These are phyloP conservation scores for Microdochium trichocladiopsis DNA, from an alignment of 2,329 filamentous ascomycete genomes.

Conservation along the genomic window DNA sequence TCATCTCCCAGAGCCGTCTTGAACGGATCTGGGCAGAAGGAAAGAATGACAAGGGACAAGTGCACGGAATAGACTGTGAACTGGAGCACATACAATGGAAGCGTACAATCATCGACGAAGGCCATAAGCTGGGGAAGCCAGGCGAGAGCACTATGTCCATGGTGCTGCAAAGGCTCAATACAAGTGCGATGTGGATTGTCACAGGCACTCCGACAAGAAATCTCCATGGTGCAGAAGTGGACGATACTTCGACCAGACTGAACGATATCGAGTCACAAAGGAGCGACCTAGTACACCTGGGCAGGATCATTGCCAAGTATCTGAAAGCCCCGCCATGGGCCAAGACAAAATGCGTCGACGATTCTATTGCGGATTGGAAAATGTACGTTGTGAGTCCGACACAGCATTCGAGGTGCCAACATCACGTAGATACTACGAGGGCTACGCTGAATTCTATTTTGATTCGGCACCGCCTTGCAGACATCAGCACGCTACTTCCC, in stretches of 20 bases:
- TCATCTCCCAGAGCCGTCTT: slow-evolving; percentile 70
- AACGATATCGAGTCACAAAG: slow-evolving; percentile 37
- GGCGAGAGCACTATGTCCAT: slow-evolving; percentile 46
- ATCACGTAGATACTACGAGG: slow-evolving; percentile 55
- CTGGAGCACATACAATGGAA: slow-evolving; percentile 74
- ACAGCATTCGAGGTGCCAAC: slow-evolving; percentile 41
- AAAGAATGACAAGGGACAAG: slow-evolving; percentile 20
- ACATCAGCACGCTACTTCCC: slow-evolving; percentile 65
- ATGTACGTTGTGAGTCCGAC: slow-evolving; percentile 60
- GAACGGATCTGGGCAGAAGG: slow-evolving; percentile 51
- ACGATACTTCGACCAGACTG: slow-evolving; percentile 11
- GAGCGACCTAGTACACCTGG: slow-evolving; percentile 60
- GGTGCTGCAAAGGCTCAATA: slow-evolving; percentile 44
- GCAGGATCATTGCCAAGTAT: slow-evolving; percentile 62
- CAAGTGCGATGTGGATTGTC: slow-evolving; percentile 79
- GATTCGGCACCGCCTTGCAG: slow-evolving; percentile 68
- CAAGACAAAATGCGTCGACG: slow-evolving; percentile 50
- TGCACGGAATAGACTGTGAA: slow-evolving; percentile 39
- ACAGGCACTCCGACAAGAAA: slow-evolving; percentile 85
- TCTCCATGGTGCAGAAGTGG: slow-evolving; percentile 64
- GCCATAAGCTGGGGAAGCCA: slow-evolving; percentile 72
- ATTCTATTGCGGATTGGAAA: slow-evolving; percentile 60
- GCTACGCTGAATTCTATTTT: slow-evolving; percentile 72
- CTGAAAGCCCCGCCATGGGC: slow-evolving; percentile 75
- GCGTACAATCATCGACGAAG: slow-evolving; percentile 86